phyloP scores from a whole-genome alignment of 306 rosid genomes.

The Vigna nakashimae region DNA sequence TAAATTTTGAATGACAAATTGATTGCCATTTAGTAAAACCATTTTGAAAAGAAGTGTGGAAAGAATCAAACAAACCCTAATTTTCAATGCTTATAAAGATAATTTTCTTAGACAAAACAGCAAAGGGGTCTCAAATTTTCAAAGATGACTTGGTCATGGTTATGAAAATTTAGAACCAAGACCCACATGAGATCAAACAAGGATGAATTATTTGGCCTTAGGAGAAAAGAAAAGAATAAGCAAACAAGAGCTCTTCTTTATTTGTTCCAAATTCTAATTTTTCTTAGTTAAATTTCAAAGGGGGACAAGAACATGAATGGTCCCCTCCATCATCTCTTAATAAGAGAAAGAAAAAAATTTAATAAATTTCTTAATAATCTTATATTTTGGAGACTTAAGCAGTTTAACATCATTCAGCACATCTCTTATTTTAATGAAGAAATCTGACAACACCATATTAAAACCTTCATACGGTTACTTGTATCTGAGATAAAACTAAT shows the following conservation, averaged over 20 bases:
- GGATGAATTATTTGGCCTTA: not conserved
- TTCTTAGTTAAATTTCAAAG: not conserved
- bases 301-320: slow-evolving; percentile 33
- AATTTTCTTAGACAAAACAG: not conserved
- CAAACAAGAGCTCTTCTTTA: not conserved
- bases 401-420: not conserved
- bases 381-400: no score
- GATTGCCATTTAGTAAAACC: not conserved
- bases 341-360: not conserved
- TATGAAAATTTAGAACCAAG: not conserved
- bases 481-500: not conserved
- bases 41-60: not conserved
- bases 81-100: not conserved
- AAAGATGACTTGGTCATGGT: not conserved
- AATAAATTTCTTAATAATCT: no score
- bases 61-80: not conserved
- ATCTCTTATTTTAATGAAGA: not conserved
- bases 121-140: not conserved
- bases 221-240: not conserved
- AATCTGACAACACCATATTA: not conserved
- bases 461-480: not conserved
- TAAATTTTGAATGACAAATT: not conserved
- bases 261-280: not conserved
- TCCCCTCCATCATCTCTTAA: not conserved
- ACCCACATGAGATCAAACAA: slow-evolving; percentile 5